Conservation (phyloP, 1,284 basidiomycete species). For the Cryptococcus sp. region DNA sequence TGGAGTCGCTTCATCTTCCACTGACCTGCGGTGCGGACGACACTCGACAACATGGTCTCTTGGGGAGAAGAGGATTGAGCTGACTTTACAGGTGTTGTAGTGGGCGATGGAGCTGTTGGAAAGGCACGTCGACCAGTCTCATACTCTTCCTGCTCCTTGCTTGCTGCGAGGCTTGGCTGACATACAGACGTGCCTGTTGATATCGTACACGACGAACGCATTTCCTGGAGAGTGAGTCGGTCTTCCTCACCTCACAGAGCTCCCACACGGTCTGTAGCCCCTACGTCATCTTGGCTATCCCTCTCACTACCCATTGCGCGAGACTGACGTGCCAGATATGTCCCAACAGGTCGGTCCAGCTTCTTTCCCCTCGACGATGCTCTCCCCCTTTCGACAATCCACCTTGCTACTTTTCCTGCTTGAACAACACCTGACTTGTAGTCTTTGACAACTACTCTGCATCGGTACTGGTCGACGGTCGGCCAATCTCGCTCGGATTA, state of each 20-base stretch:
- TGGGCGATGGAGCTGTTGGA: slow-evolving; percentile 98
- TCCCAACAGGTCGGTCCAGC: slow-evolving; percentile 31
- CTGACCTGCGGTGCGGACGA: too few relatives aligned
- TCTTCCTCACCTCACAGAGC: neutral
- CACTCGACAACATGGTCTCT: too few relatives aligned
- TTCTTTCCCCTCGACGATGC: neutral
- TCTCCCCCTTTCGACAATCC: too few relatives aligned
- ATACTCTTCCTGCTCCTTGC: neutral
- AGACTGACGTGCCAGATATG: slow-evolving; percentile 32
- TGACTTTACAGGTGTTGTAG: slow-evolving; percentile 61
- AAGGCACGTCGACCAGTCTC: slow-evolving; percentile 59
- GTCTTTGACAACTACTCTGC: slow-evolving; percentile 48
- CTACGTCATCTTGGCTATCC: too few relatives aligned
- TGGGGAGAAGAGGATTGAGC: neutral
- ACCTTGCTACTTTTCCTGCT: too few relatives aligned
- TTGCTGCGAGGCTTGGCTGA: neutral
- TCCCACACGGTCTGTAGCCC: too few relatives aligned
- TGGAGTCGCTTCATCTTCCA: slow-evolving; percentile 1
- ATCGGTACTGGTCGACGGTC: slow-evolving; percentile 95
- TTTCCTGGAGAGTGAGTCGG: slow-evolving; percentile 44
- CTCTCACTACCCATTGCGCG: neutral
- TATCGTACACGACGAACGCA: slow-evolving; percentile 47
- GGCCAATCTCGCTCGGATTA: slow-evolving; percentile 63
- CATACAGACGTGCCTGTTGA: slow-evolving; percentile 44
- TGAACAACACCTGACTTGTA: slow-evolving; percentile 1